Conservation (phyloP, 495 filamentous ascomycete species). For the Opeltia flavorubescens region DNA sequence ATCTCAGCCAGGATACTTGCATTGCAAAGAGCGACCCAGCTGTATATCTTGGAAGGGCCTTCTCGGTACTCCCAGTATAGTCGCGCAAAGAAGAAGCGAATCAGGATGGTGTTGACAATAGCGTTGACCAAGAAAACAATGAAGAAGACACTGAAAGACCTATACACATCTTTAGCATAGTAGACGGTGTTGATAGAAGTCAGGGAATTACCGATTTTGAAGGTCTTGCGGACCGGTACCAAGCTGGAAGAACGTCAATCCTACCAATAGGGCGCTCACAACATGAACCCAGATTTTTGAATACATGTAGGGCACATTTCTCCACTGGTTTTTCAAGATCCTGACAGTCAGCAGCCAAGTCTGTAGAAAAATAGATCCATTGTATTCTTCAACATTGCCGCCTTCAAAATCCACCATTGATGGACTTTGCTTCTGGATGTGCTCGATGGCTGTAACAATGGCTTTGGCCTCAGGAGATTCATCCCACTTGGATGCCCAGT, state of each 20-base stretch:
- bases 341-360: conserved; percentile 39
- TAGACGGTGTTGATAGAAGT: neutral
- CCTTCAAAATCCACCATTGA: conserved; percentile 17
- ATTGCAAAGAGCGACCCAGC: conserved; percentile 69
- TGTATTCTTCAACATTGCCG: conserved; percentile 31
- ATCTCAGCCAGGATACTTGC: conserved; percentile 63
- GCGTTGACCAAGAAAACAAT: conserved; percentile 62
- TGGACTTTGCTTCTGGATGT: conserved; percentile 34
- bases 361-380: conserved; percentile 39
- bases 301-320: conserved; percentile 74
- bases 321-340: conserved; percentile 83
- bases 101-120: conserved; percentile 73
- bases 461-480: conserved; percentile 54
- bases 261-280: conserved; percentile 41
- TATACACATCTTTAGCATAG: neutral
- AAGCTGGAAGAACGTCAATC: conserved; percentile 56
- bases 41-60: conserved; percentile 69
- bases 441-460: conserved; percentile 55
- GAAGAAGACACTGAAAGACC: conserved; percentile 73
- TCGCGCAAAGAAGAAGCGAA: conserved; percentile 63
- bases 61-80: conserved; percentile 74
- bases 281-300: conserved; percentile 54
- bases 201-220: conserved; percentile 71
- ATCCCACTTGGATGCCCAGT: conserved; percentile 75
- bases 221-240: conserved; percentile 59